Evolutionary conservation across 176 grass and related monocot species (phyloP).

Genomic region (Carex myosuroides): DNA sequence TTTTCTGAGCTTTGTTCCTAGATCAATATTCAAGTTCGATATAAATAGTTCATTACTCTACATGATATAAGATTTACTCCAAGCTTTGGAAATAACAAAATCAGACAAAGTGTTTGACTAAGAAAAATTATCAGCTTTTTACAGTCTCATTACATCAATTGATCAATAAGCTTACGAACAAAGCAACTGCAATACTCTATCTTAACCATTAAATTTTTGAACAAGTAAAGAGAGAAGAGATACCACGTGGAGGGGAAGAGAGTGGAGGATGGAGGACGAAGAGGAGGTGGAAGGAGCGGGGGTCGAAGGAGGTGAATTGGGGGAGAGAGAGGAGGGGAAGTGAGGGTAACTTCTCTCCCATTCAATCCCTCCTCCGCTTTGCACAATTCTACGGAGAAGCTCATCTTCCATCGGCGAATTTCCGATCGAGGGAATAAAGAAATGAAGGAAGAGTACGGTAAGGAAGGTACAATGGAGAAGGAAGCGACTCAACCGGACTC

Average conservation of each 20-base stretch:
- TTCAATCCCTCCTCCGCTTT: constrained; percentile 20
- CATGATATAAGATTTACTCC: not conserved
- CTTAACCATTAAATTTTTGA: not conserved
- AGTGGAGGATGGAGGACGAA: constrained; percentile 87
- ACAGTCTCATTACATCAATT: not conserved
- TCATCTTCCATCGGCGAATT: constrained; percentile 32
- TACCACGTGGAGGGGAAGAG: constrained; percentile 93
- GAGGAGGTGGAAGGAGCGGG: constrained; percentile 30
- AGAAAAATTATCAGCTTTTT: not conserved
- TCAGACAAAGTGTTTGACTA: not conserved
- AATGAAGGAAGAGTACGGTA: not conserved
- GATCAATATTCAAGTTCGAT: not conserved
- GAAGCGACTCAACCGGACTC: not conserved
- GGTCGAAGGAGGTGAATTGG: constrained; percentile 36
- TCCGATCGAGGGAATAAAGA: not conserved
- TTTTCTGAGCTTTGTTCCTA: not conserved
- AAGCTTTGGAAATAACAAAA: not conserved
- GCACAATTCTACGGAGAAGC: constrained; percentile 28
- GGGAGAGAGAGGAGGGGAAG: constrained; percentile 28
- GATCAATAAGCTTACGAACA: not conserved
- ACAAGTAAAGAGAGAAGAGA: not conserved
- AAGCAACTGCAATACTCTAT: not conserved
- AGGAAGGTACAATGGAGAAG: not conserved
- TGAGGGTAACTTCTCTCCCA: constrained; percentile 23
- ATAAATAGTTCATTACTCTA: not conserved